Conservation (phyloP, 1,284 basidiomycete species). For the Heterobasidion occidentale region DNA sequence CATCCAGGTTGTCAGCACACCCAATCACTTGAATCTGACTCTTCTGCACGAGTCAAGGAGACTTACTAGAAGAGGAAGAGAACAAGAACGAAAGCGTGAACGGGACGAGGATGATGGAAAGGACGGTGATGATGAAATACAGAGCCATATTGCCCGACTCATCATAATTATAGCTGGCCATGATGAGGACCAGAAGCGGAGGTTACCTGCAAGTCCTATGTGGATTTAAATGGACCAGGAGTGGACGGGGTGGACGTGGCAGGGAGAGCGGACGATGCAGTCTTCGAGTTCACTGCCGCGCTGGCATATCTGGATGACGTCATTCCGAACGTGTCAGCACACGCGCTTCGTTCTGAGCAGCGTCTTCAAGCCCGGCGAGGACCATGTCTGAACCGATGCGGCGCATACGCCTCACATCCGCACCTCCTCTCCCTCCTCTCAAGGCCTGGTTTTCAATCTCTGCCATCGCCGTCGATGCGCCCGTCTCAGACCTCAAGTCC, state of each 20-base stretch:
- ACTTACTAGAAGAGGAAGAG: constrained; percentile 32
- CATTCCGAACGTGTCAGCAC: too few relatives aligned
- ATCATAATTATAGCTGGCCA: constrained; percentile 83
- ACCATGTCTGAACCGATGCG: background rate
- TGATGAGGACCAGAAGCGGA: constrained; percentile 18
- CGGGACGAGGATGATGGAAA: constrained; percentile 75
- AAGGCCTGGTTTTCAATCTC: constrained; percentile 31
- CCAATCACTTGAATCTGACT: background rate
- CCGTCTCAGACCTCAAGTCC: constrained; percentile 19
- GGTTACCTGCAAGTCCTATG: background rate
- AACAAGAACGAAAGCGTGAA: constrained; percentile 50
- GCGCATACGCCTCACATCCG: constrained; percentile 26
- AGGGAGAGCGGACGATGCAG: background rate
- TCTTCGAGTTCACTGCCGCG: too few relatives aligned
- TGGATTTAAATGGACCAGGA: constrained; percentile 4
- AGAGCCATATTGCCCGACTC: constrained; percentile 84
- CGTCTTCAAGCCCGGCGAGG: constrained; percentile 24
- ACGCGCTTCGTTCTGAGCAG: too few relatives aligned
- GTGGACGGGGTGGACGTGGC: background rate
- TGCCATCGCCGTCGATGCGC: constrained; percentile 18
- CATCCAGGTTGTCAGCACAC: background rate
- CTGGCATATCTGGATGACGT: too few relatives aligned
- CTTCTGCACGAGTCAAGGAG: background rate
- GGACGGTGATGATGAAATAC: constrained; percentile 84
- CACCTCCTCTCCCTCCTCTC: constrained; percentile 28